phyloP scores from a whole-genome alignment of 176 grass and related monocot genomes.

The Olyra latifolia region DNA sequence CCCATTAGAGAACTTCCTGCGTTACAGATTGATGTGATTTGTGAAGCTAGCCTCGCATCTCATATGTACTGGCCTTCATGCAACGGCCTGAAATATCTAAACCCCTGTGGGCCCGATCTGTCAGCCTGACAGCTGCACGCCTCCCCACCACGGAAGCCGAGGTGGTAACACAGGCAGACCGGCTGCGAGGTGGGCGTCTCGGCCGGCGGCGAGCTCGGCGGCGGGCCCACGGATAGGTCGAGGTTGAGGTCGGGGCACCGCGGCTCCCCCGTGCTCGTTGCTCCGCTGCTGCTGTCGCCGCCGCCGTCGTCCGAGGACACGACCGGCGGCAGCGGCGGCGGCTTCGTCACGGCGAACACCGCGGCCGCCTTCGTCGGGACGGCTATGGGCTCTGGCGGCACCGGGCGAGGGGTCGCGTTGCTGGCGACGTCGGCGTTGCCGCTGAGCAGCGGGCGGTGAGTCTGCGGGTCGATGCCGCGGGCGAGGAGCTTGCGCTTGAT shows the following conservation, averaged over 20 bases:
- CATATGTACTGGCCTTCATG: conserved; percentile 72
- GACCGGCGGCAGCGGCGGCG: not conserved
- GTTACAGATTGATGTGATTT: conserved; percentile 35
- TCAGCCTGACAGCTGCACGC: conserved; percentile 58
- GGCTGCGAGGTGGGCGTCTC: conserved; percentile 43
- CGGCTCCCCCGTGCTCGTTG: conserved; percentile 48
- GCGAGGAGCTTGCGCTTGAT: conserved; percentile 79
- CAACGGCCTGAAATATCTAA: conserved; percentile 62
- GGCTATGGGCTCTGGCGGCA: not conserved
- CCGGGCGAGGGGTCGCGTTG: not conserved
- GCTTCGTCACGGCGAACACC: not conserved
- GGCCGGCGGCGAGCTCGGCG: conserved; percentile 32
- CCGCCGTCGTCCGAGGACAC: conserved; percentile 31
- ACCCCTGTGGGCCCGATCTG: conserved; percentile 24
- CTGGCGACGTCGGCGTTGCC: not conserved
- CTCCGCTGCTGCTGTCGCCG: conserved; percentile 35
- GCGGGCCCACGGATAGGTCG: conserved; percentile 63
- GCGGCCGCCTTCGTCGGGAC: not conserved
- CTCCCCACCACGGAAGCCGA: conserved; percentile 55
- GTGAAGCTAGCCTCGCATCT: not conserved
- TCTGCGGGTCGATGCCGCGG: conserved; percentile 77
- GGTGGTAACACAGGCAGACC: conserved; percentile 79
- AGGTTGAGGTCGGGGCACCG: conserved; percentile 90
- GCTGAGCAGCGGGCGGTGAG: conserved; percentile 45
- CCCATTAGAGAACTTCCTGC: not conserved